Conservation (phyloP, 2,329 filamentous ascomycete genomes). For the Apiospora aurea region DNA sequence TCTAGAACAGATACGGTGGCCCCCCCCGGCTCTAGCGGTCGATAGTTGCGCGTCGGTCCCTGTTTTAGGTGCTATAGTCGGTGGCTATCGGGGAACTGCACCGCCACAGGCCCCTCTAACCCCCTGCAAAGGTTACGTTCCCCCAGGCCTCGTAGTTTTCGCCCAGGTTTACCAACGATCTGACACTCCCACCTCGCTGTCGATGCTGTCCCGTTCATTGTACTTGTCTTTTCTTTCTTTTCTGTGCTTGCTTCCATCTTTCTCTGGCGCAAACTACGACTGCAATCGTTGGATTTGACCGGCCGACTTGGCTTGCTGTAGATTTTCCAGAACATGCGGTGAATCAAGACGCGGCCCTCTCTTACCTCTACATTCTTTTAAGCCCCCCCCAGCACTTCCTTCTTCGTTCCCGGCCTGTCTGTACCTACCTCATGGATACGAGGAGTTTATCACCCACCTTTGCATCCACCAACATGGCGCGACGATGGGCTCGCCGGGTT, state of each 20-base stretch:
- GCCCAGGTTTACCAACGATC: conserved; percentile 3
- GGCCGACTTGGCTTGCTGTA: not conserved
- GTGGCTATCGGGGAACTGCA: conserved; percentile 17
- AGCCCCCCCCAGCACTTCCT: not conserved
- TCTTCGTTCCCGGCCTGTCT: conserved; percentile 5
- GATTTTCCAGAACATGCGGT: conserved; percentile 9
- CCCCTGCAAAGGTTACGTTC: conserved; percentile 10
- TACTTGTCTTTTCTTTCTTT: not conserved
- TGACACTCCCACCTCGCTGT: conserved; percentile 4
- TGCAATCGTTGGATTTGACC: not conserved
- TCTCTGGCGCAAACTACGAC: not conserved
- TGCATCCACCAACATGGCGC: conserved; percentile 54
- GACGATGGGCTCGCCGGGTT: conserved; percentile 70
- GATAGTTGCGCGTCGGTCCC: not conserved
- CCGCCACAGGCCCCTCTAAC: conserved; percentile 22
- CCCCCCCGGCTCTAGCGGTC: not conserved
- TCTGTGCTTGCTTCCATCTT: conserved; percentile 20
- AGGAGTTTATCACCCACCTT: conserved; percentile 35
- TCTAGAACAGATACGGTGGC: not conserved
- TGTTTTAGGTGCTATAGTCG: not conserved
- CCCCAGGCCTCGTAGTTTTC: conserved; percentile 19
- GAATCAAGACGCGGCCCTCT: conserved; percentile 6
- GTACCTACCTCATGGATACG: conserved; percentile 35
- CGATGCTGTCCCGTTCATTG: conserved; percentile 19
- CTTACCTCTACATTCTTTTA: not conserved